Conservation (phyloP, 2,329 filamentous ascomycete genomes). For the Cladosporium halotolerans region DNA sequence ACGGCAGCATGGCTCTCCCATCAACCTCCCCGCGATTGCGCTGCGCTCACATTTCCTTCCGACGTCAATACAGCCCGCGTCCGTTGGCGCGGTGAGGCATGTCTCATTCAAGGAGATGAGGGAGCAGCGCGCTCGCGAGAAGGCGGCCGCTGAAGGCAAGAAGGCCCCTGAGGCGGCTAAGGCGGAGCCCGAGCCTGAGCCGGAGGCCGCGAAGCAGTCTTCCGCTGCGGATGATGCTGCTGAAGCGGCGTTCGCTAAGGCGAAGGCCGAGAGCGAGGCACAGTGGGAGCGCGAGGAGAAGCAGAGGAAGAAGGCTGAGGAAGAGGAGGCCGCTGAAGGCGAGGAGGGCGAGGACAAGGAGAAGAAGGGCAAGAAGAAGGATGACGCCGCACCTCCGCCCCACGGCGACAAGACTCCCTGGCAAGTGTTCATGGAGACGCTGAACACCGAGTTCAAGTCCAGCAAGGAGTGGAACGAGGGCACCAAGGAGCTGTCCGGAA, state of each 20-base stretch:
- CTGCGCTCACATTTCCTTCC: conserved; percentile 40
- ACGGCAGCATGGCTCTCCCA: conserved; percentile 17
- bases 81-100: conserved; percentile 38
- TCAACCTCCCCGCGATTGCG: conserved; percentile 21
- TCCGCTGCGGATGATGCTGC: conserved; percentile 23
- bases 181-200: conserved; percentile 25
- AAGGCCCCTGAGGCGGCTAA: conserved; percentile 29
- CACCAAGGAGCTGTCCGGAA: conserved; percentile 86
- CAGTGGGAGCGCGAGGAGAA: conserved; percentile 39
- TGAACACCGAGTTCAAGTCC: conserved; percentile 86
- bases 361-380: conserved; percentile 55
- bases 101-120: conserved; percentile 38
- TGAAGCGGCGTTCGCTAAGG: conserved; percentile 31
- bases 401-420: conserved; percentile 98
- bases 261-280: conserved; percentile 33
- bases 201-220: conserved; percentile 22
- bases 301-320: conserved; percentile 23
- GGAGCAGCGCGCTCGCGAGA: conserved; percentile 30
- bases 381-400: conserved; percentile 76
- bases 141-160: conserved; percentile 34
- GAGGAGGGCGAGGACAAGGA: conserved; percentile 46
- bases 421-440: conserved; percentile 98
- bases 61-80: conserved; percentile 35
- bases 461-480: conserved; percentile 99
- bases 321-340: conserved; percentile 37